Percentiles rank a stretch among this genome's conserved stretches.
Conservation (phyloP, 371 early-diverging fungal genomes). For the Rhizopus sp. region DNA sequence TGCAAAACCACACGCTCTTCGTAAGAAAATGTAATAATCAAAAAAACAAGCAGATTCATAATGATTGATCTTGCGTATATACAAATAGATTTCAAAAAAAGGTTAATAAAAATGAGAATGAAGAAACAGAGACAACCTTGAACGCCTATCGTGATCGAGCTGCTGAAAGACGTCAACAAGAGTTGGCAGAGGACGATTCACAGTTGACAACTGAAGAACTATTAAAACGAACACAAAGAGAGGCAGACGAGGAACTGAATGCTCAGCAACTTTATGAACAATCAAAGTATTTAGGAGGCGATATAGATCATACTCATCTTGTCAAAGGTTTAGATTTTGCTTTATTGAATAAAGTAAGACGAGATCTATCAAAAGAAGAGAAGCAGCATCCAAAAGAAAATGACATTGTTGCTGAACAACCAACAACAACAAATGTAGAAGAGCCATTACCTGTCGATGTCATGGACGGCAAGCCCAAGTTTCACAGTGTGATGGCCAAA, state of each 20-base stretch:
- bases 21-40: conserved; percentile 37
- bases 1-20: conserved; percentile 48
- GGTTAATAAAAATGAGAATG: conserved; percentile 6
- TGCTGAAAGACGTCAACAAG: conserved; percentile 79
- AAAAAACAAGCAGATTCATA: background rate
- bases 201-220: conserved; percentile 31
- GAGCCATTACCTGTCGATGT: conserved; percentile 2
- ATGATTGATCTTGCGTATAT: background rate
- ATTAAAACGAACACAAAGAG: conserved; percentile 24
- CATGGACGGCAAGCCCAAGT: conserved; percentile 15
- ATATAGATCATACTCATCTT: conserved; percentile 83
- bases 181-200: conserved; percentile 33
- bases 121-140: conserved; percentile 11
- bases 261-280: conserved; percentile 68
- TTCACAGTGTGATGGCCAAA: conserved; percentile 36
- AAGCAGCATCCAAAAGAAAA: conserved; percentile 12
- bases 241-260: conserved; percentile 43
- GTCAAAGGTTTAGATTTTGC: conserved; percentile 92
- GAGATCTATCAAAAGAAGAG: conserved; percentile 26
- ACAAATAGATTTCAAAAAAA: conserved; percentile 20
- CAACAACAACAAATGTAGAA: conserved; percentile 7
- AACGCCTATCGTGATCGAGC: conserved; percentile 84
- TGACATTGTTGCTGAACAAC: conserved; percentile 8
- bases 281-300: conserved; percentile 90
- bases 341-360: conserved; percentile 69